Evolutionary conservation across 2,329 filamentous ascomycete species (phyloP).

Genomic region (Lizonia empirigonia): DNA sequence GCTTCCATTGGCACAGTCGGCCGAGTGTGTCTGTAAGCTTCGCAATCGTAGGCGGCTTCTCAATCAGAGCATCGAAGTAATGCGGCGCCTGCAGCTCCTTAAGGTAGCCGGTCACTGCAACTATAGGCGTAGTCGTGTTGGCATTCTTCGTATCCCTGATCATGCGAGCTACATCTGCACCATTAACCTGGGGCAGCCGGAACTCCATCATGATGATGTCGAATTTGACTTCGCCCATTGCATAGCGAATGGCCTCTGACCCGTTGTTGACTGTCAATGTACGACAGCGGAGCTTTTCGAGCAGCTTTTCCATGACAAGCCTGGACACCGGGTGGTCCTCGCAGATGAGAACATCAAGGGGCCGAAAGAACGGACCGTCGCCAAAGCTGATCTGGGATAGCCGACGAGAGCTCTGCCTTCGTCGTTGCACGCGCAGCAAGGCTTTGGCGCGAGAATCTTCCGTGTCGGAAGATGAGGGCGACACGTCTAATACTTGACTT

Average conservation of each 20-base stretch:
- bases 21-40: slow-evolving; percentile 89
- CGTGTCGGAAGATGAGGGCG: slow-evolving; percentile 95
- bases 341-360: slow-evolving; percentile 92
- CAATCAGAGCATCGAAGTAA: slow-evolving; percentile 92
- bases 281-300: slow-evolving; percentile 93
- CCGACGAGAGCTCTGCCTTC: slow-evolving; percentile 92
- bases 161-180: slow-evolving; percentile 95
- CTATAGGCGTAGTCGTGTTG: slow-evolving; percentile 92
- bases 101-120: slow-evolving; percentile 96
- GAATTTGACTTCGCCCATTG: slow-evolving; percentile 96
- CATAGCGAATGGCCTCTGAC: slow-evolving; percentile 88
- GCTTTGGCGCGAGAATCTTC: slow-evolving; percentile 92
- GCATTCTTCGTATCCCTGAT: slow-evolving; percentile 95
- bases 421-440: slow-evolving; percentile 86
- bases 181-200: slow-evolving; percentile 92
- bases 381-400: slow-evolving; percentile 88
- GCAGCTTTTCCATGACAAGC: slow-evolving; percentile 97
- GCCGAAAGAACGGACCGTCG: slow-evolving; percentile 84
- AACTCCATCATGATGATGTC: slow-evolving; percentile 99
- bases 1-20: slow-evolving; percentile 91
- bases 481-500: slow-evolving; percentile 95
- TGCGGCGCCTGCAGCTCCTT: slow-evolving; percentile 95
- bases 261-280: slow-evolving; percentile 92
- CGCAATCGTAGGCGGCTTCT: slow-evolving; percentile 92
- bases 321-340: slow-evolving; percentile 97